Conservation (phyloP, 2,329 filamentous ascomycete species). For the Fusarium metavorans region DNA sequence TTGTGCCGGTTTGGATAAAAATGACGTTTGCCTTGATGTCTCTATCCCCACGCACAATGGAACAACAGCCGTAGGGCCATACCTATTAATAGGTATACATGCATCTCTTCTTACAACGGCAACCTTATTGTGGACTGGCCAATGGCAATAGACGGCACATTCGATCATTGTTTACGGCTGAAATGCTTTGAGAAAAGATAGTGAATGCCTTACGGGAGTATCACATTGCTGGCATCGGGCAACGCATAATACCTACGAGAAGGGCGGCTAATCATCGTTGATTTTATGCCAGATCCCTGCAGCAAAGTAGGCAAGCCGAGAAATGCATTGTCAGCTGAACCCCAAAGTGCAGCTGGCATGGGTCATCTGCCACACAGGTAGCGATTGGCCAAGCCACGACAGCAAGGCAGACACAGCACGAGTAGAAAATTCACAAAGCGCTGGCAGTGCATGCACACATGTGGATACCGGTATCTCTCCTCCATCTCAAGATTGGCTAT, state of each 20-base stretch:
- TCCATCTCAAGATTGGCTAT: not conserved
- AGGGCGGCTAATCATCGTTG: not conserved
- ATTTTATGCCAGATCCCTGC: not conserved
- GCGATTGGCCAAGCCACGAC: not conserved
- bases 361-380: not conserved
- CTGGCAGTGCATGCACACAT: not conserved
- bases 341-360: not conserved
- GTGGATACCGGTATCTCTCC: too few relatives aligned
- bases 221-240: not conserved
- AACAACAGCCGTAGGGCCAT: not conserved
- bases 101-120: not conserved
- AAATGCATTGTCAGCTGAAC: not conserved
- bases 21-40: not conserved
- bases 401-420: not conserved
- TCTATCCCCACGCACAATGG: not conserved
- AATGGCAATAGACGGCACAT: not conserved
- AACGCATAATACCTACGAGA: not conserved
- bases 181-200: not conserved
- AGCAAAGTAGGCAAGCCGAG: not conserved
- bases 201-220: not conserved
- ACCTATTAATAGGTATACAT: not conserved
- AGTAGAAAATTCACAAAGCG: not conserved
- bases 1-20: not conserved
- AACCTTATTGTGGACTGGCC: not conserved
- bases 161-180: not conserved